Conservation (phyloP, 495 filamentous ascomycete species). For the Lasiosphaeris hirsuta region DNA sequence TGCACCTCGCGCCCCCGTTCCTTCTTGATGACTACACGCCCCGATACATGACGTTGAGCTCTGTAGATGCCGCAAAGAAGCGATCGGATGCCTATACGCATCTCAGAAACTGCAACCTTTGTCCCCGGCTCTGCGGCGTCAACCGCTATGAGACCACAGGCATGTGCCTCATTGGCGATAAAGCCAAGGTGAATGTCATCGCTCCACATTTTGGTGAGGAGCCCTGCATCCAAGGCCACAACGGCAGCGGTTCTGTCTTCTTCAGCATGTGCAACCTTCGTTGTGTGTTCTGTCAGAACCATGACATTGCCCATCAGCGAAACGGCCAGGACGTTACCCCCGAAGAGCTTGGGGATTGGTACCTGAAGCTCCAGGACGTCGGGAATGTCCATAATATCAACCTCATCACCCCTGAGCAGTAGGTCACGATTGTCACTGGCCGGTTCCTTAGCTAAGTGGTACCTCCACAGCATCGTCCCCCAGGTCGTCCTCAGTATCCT, state of each 20-base stretch:
- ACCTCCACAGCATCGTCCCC: conserved; percentile 57
- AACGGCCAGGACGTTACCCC: conserved; percentile 74
- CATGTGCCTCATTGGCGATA: conserved; percentile 68
- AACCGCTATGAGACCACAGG: conserved; percentile 71
- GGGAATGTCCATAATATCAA: conserved; percentile 79
- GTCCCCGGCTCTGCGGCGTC: conserved; percentile 67
- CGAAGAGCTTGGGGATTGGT: conserved; percentile 72
- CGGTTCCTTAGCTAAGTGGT: conserved; percentile 35
- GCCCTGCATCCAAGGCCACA: conserved; percentile 71
- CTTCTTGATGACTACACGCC: conserved; percentile 71
- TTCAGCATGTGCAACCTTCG: conserved; percentile 70
- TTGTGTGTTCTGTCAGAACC: conserved; percentile 81
- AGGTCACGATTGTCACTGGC: conserved; percentile 16
- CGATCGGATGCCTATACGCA: conserved; percentile 65
- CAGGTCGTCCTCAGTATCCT: conserved; percentile 71
- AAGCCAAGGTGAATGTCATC: conserved; percentile 70
- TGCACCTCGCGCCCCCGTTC: conserved; percentile 74
- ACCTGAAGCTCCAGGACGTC: conserved; percentile 68
- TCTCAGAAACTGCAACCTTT: conserved; percentile 71
- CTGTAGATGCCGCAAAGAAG: conserved; percentile 59
- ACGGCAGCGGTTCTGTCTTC: conserved; percentile 72
- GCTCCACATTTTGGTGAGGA: conserved; percentile 74
- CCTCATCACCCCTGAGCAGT: conserved; percentile 68
- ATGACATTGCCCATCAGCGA: conserved; percentile 71
- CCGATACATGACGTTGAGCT: conserved; percentile 58